Conservation (phyloP, 176 grass and related monocot species). For the Tillandsia fasciculata region DNA sequence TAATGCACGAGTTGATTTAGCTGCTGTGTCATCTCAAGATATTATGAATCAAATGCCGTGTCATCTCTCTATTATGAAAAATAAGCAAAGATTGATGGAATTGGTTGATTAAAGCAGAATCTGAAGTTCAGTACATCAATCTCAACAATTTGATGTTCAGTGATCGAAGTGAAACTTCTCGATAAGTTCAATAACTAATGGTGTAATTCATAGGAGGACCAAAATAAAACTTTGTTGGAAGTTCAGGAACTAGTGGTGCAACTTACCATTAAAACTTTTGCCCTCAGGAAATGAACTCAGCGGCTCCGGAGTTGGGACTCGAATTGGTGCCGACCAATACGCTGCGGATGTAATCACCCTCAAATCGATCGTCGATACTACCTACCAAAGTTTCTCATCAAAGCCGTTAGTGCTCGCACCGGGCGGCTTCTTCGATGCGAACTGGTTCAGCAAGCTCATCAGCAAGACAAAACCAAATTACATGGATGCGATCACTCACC, state of each 20-base stretch:
- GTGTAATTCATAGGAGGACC: too few species aligned
- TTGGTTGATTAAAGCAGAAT: too few species aligned
- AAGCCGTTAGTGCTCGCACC: slow-evolving; percentile 78
- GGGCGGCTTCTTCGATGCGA: slow-evolving; percentile 67
- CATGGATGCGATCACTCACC: slow-evolving; percentile 71
- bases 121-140: too few species aligned
- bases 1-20: too few species aligned
- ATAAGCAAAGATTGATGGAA: too few species aligned
- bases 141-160: too few species aligned
- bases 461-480: slow-evolving; percentile 49
- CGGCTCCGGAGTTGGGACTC: slow-evolving; percentile 52
- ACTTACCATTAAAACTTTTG: neutral
- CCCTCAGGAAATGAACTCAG: slow-evolving; percentile 77
- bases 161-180: too few species aligned
- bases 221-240: too few species aligned
- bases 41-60: too few species aligned
- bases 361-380: slow-evolving; percentile 27
- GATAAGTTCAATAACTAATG: too few species aligned
- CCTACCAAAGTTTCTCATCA: slow-evolving; percentile 31
- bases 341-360: slow-evolving; percentile 57
- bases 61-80: too few species aligned
- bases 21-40: too few species aligned
- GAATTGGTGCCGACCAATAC: slow-evolving; percentile 48
- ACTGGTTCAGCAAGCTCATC: slow-evolving; percentile 54
- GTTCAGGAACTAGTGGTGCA: neutral